These are phyloP conservation scores for Mucor indicus DNA, from an alignment of 371 early-diverging fungal genomes.

Conservation along the genomic window DNA sequence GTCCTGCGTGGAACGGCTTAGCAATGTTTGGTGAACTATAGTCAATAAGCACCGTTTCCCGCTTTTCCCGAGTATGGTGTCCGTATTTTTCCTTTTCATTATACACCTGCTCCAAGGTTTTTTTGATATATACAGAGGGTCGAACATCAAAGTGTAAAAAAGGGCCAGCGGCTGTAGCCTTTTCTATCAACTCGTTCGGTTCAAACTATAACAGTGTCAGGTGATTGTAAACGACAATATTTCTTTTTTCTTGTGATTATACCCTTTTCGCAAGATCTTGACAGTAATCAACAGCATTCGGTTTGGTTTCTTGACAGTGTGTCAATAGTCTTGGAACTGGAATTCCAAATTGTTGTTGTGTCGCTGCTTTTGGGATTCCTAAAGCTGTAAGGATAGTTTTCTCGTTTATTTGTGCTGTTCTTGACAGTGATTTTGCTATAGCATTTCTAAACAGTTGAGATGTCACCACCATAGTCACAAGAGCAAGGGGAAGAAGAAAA, in stretches of 20 bases:
- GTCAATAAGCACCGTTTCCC: slow-evolving; percentile 79
- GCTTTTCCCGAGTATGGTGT: slow-evolving; percentile 3
- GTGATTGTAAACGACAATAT: too few species aligned
- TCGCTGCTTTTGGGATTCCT: slow-evolving; percentile 16
- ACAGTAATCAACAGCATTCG: slow-evolving; percentile 55
- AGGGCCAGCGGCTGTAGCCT: slow-evolving; percentile 58
- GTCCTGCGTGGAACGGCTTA: slow-evolving; percentile 99
- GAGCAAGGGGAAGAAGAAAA: not conserved
- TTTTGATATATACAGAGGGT: slow-evolving; percentile 43
- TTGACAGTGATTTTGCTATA: slow-evolving; percentile 40
- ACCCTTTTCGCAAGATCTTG: slow-evolving; percentile 55
- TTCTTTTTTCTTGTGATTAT: not conserved
- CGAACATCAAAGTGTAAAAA: slow-evolving; percentile 73
- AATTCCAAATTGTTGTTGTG: slow-evolving; percentile 26
- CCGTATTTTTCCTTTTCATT: slow-evolving; percentile 32
- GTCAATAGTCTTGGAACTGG: slow-evolving; percentile 26
- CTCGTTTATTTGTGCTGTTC: slow-evolving; percentile 13
- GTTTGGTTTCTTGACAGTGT: slow-evolving; percentile 25
- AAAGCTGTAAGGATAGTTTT: slow-evolving; percentile 8
- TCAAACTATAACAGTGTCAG: slow-evolving; percentile 15
- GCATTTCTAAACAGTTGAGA: slow-evolving; percentile 32
- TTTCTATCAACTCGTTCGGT: slow-evolving; percentile 36
- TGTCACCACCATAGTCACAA: not conserved
- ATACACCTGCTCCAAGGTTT: slow-evolving; percentile 52
- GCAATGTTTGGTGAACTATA: slow-evolving; percentile 99